Evolutionary conservation across 306 rosid genomes (phyloP).

Genomic region (Astragalus glycyphyllos): DNA sequence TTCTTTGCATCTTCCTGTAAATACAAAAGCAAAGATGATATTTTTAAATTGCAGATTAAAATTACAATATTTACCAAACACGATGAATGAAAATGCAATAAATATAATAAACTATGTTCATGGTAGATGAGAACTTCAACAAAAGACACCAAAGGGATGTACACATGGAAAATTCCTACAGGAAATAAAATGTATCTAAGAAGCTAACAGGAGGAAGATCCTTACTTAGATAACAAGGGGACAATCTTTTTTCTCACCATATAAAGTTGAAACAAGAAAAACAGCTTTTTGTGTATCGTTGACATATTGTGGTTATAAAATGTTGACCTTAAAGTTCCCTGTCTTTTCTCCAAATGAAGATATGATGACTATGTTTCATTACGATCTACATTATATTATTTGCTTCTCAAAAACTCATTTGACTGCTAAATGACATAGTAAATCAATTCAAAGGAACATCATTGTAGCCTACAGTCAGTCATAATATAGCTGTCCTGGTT

Average conservation of each 20-base stretch:
- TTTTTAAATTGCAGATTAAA: constrained; percentile 33
- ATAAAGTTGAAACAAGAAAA: constrained; percentile 23
- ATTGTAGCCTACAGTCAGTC: constrained; percentile 10
- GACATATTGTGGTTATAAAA: constrained; percentile 16
- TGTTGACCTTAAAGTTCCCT: constrained; percentile 11
- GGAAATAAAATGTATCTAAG: background rate
- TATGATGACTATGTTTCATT: constrained; percentile 1
- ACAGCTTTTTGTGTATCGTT: background rate
- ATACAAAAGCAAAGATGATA: constrained; percentile 26
- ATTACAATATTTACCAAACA: constrained; percentile 18
- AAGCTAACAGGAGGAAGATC: background rate
- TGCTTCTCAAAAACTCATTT: constrained; percentile 22
- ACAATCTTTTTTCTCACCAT: background rate
- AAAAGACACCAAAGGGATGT: background rate
- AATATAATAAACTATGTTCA: background rate
- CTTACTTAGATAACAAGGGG: too few relatives aligned
- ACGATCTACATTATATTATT: constrained; percentile 14
- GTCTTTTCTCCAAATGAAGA: constrained; percentile 4
- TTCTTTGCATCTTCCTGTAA: constrained; percentile 60
- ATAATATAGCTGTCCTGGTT: constrained; percentile 6
- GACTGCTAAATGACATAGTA: constrained; percentile 23
- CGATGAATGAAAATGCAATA: constrained; percentile 2
- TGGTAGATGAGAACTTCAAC: background rate
- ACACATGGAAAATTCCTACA: background rate
- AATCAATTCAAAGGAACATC: constrained; percentile 29